Conservation (phyloP, 2,329 filamentous ascomycete species). For the Lachnellula cervina region DNA sequence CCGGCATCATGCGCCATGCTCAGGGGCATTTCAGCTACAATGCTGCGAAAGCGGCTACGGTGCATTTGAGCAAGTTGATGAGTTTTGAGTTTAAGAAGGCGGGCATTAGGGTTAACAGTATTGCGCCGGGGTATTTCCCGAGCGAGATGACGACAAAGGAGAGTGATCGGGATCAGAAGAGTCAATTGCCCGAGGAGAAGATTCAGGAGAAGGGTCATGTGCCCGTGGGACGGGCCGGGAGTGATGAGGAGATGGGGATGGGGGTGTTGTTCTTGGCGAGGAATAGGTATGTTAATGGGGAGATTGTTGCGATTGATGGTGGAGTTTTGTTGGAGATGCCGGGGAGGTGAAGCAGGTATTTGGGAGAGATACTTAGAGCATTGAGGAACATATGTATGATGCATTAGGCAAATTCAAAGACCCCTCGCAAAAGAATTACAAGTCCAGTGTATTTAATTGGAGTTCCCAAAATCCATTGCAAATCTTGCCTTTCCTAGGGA, state of each 20-base stretch:
- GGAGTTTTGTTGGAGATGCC: constrained; percentile 39
- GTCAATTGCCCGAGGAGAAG: constrained; percentile 44
- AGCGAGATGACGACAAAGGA: constrained; percentile 50
- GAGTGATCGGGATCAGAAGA: constrained; percentile 46
- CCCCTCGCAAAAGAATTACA: too few relatives aligned
- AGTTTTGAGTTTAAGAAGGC: constrained; percentile 48
- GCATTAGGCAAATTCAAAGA: too few relatives aligned
- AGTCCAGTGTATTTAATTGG: background rate
- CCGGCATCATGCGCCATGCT: constrained; percentile 25
- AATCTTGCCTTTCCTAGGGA: background rate
- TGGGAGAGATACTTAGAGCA: background rate
- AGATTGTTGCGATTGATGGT: constrained; percentile 45
- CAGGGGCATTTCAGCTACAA: constrained; percentile 32
- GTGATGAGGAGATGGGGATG: constrained; percentile 47
- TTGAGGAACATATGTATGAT: too few relatives aligned
- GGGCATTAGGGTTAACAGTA: constrained; percentile 51
- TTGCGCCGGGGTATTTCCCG: constrained; percentile 53
- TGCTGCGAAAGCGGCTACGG: constrained; percentile 43
- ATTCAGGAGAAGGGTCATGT: constrained; percentile 48
- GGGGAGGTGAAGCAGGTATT: constrained; percentile 9
- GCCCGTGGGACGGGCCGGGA: constrained; percentile 45
- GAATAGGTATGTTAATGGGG: constrained; percentile 36
- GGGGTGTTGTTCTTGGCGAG: constrained; percentile 47
- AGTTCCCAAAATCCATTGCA: background rate
- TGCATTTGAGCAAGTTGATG: constrained; percentile 52